A percentile compares a stretch with the other conserved stretches of the same genome.
These are phyloP conservation scores for Suillus subalutaceus DNA, from an alignment of 768 basidiomycete genomes.

Conservation along the genomic window DNA sequence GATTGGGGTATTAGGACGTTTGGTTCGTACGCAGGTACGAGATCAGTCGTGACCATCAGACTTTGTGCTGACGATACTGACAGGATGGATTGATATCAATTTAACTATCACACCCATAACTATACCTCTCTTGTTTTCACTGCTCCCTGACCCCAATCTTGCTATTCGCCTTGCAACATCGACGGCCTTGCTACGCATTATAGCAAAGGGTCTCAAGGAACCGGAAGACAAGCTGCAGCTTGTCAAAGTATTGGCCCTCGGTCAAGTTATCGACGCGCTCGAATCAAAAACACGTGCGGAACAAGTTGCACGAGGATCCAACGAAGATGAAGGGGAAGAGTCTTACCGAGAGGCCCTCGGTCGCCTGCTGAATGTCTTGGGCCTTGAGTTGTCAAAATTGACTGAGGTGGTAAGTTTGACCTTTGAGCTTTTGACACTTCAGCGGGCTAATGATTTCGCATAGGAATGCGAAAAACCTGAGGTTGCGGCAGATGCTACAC, in stretches of 20 bases:
- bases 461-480: constrained; percentile 66
- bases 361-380: constrained; percentile 78
- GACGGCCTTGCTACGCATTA: constrained; percentile 76
- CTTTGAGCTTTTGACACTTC: constrained; percentile 3
- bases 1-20: constrained; percentile 94
- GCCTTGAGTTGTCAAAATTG: constrained; percentile 81
- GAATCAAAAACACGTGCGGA: constrained; percentile 75
- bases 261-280: constrained; percentile 78
- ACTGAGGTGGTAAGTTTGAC: constrained; percentile 57
- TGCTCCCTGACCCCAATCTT: constrained; percentile 77
- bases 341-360: constrained; percentile 89
- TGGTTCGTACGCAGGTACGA: constrained; percentile 92
- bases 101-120: constrained; percentile 91
- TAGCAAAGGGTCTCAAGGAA: constrained; percentile 94
- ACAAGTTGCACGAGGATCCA: constrained; percentile 64
- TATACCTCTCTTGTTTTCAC: constrained; percentile 79
- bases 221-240: constrained; percentile 87
- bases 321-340: constrained; percentile 86
- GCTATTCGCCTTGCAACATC: constrained; percentile 85
- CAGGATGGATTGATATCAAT: constrained; percentile 98
- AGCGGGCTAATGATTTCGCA: constrained; percentile 12
- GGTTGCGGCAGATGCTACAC: constrained; percentile 64
- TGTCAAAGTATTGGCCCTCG: constrained; percentile 85
- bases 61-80: constrained; percentile 9
- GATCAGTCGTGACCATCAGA: neutral